phyloP scores from a whole-genome alignment of 2,329 filamentous ascomycete species.

The Aspergillus sp. region DNA sequence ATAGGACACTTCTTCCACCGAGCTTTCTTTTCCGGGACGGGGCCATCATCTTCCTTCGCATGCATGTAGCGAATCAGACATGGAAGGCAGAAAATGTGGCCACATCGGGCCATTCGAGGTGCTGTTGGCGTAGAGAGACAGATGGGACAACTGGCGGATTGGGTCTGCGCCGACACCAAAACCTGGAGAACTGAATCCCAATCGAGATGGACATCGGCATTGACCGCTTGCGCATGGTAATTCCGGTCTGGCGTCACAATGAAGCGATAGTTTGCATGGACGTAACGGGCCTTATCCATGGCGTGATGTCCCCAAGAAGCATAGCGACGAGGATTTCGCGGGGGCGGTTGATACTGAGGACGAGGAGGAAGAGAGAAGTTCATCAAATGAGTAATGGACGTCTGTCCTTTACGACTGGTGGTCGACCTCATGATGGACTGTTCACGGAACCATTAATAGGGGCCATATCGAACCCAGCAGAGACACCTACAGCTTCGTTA shows the following conservation, averaged over 20 bases:
- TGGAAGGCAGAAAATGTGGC: constrained; percentile 93
- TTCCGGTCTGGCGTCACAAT: constrained; percentile 80
- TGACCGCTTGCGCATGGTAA: constrained; percentile 76
- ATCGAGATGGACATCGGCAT: constrained; percentile 85
- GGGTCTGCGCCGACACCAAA: constrained; percentile 84
- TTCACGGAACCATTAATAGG: constrained; percentile 1
- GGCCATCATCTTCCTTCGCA: constrained; percentile 69
- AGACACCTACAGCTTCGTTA: constrained; percentile 68
- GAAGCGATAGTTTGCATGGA: constrained; percentile 97
- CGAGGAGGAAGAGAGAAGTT: constrained; percentile 81
- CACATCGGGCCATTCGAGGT: constrained; percentile 93
- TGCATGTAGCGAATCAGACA: constrained; percentile 97
- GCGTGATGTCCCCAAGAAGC: constrained; percentile 86
- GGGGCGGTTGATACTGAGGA: constrained; percentile 58
- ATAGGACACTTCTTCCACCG: constrained; percentile 96
- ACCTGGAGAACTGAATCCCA: constrained; percentile 92
- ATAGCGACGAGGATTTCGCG: constrained; percentile 65
- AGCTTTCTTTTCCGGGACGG: constrained; percentile 64
- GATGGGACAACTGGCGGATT: constrained; percentile 86
- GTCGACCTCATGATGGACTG: constrained; percentile 63
- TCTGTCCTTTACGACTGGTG: constrained; percentile 81
- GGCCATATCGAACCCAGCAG: background rate
- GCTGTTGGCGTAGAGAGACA: constrained; percentile 91
- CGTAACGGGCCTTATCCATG: constrained; percentile 84
- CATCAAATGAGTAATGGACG: constrained; percentile 94